Percentiles rank a stretch among this genome's conserved stretches.
Evolutionary conservation across 2,329 filamentous ascomycete genomes (phyloP).

Genomic region (Trichoderma koningiopsis): DNA sequence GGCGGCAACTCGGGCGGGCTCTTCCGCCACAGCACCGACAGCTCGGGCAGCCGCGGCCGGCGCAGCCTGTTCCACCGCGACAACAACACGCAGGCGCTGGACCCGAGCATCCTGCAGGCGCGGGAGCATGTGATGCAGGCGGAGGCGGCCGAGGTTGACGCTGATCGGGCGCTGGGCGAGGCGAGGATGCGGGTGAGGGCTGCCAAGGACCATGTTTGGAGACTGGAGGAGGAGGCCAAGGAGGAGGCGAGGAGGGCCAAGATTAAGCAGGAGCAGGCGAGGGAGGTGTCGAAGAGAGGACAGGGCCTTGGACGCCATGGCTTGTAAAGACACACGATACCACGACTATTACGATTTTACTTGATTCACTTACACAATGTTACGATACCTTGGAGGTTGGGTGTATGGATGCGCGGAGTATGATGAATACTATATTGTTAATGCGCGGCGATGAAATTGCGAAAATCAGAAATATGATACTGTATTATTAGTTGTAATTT

Average conservation of each 20-base stretch:
- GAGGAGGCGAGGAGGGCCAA: slow-evolving; percentile 66
- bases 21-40: slow-evolving; percentile 27
- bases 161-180: slow-evolving; percentile 62
- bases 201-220: slow-evolving; percentile 64
- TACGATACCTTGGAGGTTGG: neutral
- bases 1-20: slow-evolving; percentile 21
- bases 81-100: slow-evolving; percentile 50
- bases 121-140: slow-evolving; percentile 63
- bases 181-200: slow-evolving; percentile 62
- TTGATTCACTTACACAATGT: neutral
- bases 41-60: neutral
- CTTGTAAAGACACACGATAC: neutral
- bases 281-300: slow-evolving; percentile 67
- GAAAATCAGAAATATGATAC: neutral
- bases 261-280: slow-evolving; percentile 68
- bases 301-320: slow-evolving; percentile 61
- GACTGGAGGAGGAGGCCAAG: slow-evolving; percentile 65
- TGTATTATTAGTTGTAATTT: slow-evolving; percentile 9
- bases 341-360: neutral
- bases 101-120: slow-evolving; percentile 64
- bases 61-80: slow-evolving; percentile 45
- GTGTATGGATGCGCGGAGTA: neutral
- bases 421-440: neutral
- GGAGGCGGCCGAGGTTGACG: slow-evolving; percentile 65
- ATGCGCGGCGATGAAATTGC: neutral